Conservation (phyloP, 2,329 filamentous ascomycete genomes). For the Sporothrix globosa region DNA sequence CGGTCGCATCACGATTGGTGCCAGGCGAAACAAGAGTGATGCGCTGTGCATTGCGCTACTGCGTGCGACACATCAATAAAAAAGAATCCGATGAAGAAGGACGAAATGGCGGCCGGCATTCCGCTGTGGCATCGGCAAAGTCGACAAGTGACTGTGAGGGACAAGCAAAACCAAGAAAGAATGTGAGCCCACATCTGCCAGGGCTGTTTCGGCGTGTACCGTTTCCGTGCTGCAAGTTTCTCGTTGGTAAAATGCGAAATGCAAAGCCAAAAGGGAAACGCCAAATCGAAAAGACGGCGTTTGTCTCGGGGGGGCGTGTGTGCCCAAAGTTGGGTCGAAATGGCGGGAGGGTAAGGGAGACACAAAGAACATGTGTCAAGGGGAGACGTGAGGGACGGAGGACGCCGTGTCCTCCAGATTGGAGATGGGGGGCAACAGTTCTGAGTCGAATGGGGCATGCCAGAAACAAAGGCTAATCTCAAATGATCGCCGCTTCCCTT, state of each 20-base stretch:
- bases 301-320: not conserved
- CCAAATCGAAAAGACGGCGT: not conserved
- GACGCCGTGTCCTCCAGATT: constrained; percentile 12
- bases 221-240: constrained; percentile 28
- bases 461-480: constrained; percentile 44
- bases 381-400: constrained; percentile 6
- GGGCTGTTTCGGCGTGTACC: constrained; percentile 25
- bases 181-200: too few species aligned
- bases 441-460: constrained; percentile 31
- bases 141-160: not conserved
- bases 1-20: not conserved
- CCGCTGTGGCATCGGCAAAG: not conserved
- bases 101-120: not conserved
- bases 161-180: not conserved
- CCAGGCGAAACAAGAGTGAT: constrained; percentile 2
- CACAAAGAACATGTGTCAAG: constrained; percentile 1
- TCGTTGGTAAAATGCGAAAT: constrained; percentile 5
- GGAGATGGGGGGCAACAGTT: not conserved
- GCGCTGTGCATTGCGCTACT: constrained; percentile 19
- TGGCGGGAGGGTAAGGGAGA: constrained; percentile 2
- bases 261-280: not conserved
- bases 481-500: constrained; percentile 38
- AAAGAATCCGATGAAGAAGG: not conserved
- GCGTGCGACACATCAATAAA: constrained; percentile 6
- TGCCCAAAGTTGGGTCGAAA: not conserved